Conservation (phyloP, 768 basidiomycete genomes). For the Pilatotrama ljubarskyi region DNA sequence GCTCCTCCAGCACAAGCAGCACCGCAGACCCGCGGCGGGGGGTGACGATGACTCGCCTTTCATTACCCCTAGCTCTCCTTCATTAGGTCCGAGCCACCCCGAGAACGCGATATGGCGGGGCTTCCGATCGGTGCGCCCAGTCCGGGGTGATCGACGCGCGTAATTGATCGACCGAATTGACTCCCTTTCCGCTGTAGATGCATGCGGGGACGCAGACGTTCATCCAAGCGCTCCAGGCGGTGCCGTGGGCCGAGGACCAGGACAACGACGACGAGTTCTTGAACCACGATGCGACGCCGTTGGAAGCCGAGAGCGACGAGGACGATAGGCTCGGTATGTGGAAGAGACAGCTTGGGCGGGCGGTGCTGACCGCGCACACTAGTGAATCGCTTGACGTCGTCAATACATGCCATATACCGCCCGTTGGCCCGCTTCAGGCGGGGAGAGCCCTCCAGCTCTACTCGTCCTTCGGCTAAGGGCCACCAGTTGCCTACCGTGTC, state of each 20-base stretch:
- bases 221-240: slow-evolving; percentile 84
- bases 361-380: neutral
- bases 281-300: slow-evolving; percentile 40
- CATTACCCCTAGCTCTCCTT: slow-evolving; percentile 73
- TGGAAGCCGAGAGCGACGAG: slow-evolving; percentile 66
- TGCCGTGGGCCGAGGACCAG: slow-evolving; percentile 72
- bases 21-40: neutral
- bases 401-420: slow-evolving; percentile 85
- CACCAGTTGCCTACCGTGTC: slow-evolving; percentile 24
- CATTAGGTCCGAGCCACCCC: slow-evolving; percentile 44
- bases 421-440: slow-evolving; percentile 71
- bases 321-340: slow-evolving; percentile 44
- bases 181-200: slow-evolving; percentile 52
- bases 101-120: slow-evolving; percentile 56
- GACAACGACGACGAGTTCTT: slow-evolving; percentile 68
- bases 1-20: neutral
- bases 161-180: slow-evolving; percentile 8
- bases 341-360: neutral
- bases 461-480: slow-evolving; percentile 22
- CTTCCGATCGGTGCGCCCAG: slow-evolving; percentile 63
- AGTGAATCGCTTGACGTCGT: slow-evolving; percentile 67
- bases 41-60: slow-evolving; percentile 60
- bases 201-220: slow-evolving; percentile 86
- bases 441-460: slow-evolving; percentile 28
- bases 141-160: neutral